Evolutionary conservation across 1,284 basidiomycete genomes (phyloP).

Genomic region (Cutaneotrichosporon mucoides): DNA sequence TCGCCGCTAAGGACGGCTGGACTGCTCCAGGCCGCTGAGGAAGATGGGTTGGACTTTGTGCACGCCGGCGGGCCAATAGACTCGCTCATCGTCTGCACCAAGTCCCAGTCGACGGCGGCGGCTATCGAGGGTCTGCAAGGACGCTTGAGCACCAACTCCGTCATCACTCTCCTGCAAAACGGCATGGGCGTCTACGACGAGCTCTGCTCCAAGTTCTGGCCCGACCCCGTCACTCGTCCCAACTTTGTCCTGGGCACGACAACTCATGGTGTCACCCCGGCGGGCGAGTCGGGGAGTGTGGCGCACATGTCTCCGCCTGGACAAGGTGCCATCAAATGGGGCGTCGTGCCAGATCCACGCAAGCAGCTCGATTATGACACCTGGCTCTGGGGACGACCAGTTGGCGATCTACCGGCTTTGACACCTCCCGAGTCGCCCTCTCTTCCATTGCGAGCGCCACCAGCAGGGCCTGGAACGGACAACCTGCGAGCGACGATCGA

Average conservation of each 20-base stretch:
- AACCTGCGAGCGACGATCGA: slow-evolving; percentile 65
- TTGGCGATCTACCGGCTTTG: slow-evolving; percentile 13
- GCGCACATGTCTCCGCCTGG: slow-evolving; percentile 57
- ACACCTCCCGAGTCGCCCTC: slow-evolving; percentile 25
- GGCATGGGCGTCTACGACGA: slow-evolving; percentile 85
- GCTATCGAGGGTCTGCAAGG: slow-evolving; percentile 62
- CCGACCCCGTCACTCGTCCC: slow-evolving; percentile 66
- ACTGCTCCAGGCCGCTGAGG: background rate
- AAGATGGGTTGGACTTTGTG: background rate
- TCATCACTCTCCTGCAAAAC: slow-evolving; percentile 86
- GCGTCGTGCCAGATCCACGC: slow-evolving; percentile 67
- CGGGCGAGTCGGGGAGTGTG: slow-evolving; percentile 1
- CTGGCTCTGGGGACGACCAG: slow-evolving; percentile 29
- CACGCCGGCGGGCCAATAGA: slow-evolving; percentile 51
- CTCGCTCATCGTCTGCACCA: slow-evolving; percentile 76
- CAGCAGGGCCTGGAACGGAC: slow-evolving; percentile 41
- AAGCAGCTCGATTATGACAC: slow-evolving; percentile 41
- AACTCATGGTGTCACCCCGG: slow-evolving; percentile 62
- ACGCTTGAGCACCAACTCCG: slow-evolving; percentile 65
- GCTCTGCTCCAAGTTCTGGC: slow-evolving; percentile 66
- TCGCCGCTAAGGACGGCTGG: background rate
- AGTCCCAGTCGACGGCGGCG: slow-evolving; percentile 63
- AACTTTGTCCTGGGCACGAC: slow-evolving; percentile 81
- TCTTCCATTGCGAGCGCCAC: slow-evolving; percentile 57
- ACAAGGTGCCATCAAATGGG: slow-evolving; percentile 67